Percentiles rank a stretch among this genome's conserved stretches.
These are phyloP conservation scores for Lactarius evosmus DNA, from an alignment of 768 basidiomycete genomes.

Conservation along the genomic window DNA sequence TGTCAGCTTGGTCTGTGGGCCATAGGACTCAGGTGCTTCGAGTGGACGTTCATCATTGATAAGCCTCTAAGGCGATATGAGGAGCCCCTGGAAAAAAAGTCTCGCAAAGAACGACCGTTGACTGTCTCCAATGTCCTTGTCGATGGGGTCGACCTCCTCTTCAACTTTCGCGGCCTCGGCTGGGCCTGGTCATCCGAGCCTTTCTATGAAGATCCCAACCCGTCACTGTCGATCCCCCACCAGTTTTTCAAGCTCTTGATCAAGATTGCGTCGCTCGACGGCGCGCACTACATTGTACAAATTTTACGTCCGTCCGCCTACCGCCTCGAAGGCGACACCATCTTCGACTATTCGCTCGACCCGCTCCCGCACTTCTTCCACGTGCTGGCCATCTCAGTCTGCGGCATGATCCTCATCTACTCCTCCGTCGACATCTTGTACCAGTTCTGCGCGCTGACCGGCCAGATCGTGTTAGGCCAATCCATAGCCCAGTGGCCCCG, in stretches of 20 bases:
- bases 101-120: constrained; percentile 10
- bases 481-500: constrained; percentile 39
- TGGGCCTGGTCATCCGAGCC: constrained; percentile 27
- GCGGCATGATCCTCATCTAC: constrained; percentile 25
- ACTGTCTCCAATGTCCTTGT: not conserved
- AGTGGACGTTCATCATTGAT: constrained; percentile 20
- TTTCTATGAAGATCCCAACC: constrained; percentile 1
- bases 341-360: constrained; percentile 19
- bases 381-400: constrained; percentile 12
- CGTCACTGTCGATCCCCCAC: not conserved
- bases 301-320: constrained; percentile 15
- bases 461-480: constrained; percentile 35
- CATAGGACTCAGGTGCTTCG: constrained; percentile 16
- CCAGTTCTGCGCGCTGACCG: constrained; percentile 30
- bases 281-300: constrained; percentile 19
- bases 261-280: constrained; percentile 15
- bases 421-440: constrained; percentile 30
- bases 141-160: constrained; percentile 25
- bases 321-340: constrained; percentile 19
- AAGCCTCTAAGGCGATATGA: constrained; percentile 17
- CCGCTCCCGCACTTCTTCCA: constrained; percentile 1
- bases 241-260: constrained; percentile 3
- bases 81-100: not conserved
- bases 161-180: constrained; percentile 26
- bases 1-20: constrained; percentile 13